Evolutionary conservation across 495 filamentous ascomycete genomes (phyloP).

Genomic region (Bathelium albidoporum): DNA sequence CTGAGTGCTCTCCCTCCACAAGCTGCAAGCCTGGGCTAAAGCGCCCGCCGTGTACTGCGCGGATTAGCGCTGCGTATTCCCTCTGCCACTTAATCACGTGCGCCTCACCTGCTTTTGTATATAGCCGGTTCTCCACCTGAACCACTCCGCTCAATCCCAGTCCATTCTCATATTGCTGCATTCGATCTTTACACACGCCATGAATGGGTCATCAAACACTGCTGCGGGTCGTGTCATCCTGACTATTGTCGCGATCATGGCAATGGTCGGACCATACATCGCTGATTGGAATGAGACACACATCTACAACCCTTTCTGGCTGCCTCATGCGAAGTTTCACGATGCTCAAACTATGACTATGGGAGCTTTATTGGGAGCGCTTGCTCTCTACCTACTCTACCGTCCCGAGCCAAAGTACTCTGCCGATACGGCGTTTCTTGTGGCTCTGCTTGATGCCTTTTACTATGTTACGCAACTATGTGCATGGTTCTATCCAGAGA

Average conservation of each 20-base stretch:
- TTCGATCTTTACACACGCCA: too few relatives aligned
- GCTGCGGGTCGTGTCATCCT: not conserved
- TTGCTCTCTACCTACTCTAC: conserved; percentile 15
- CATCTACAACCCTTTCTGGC: conserved; percentile 27
- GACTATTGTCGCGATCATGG: not conserved
- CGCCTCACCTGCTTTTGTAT: too few relatives aligned
- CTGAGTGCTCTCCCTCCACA: too few relatives aligned
- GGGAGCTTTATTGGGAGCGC: conserved; percentile 13
- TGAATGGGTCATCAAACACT: not conserved
- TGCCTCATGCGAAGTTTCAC: conserved; percentile 29
- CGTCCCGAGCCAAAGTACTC: not conserved
- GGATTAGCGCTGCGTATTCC: too few relatives aligned
- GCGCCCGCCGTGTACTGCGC: too few relatives aligned
- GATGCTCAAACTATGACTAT: conserved; percentile 27
- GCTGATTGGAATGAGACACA: conserved; percentile 19
- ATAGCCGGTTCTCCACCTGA: too few relatives aligned
- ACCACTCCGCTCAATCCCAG: too few relatives aligned
- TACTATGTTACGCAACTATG: conserved; percentile 18
- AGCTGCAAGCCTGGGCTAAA: too few relatives aligned
- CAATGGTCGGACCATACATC: not conserved
- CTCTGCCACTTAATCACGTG: too few relatives aligned
- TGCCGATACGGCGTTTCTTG: conserved; percentile 7
- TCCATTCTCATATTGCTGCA: too few relatives aligned
- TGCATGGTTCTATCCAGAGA: conserved; percentile 16
- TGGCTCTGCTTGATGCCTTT: conserved; percentile 10